Conservation (phyloP, 306 rosid species). For the Nissolia schottii region DNA sequence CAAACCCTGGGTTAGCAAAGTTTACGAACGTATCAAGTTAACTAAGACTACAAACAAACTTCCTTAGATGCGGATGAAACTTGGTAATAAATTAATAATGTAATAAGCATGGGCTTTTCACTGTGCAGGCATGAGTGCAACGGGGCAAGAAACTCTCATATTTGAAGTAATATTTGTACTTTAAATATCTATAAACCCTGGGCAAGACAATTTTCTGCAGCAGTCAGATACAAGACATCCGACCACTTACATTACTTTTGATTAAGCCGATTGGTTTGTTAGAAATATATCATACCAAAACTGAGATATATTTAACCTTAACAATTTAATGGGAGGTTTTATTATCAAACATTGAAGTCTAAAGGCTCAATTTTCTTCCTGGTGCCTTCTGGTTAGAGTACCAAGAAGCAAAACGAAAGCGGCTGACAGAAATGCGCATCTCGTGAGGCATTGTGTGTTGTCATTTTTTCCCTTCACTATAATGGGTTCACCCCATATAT, state of each 20-base stretch:
- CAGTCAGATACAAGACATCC: neutral
- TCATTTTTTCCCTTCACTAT: too few relatives aligned
- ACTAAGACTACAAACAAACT: neutral
- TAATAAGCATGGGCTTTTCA: neutral
- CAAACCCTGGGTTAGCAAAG: constrained; percentile 4
- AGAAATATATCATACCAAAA: neutral
- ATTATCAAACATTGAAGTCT: neutral
- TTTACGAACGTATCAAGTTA: constrained; percentile 1
- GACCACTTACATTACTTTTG: neutral
- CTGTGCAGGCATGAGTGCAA: neutral
- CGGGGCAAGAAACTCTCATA: neutral
- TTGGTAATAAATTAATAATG: neutral
- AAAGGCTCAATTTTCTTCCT: neutral
- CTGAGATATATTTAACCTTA: neutral
- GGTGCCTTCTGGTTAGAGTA: neutral
- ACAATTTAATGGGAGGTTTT: neutral
- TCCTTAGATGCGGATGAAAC: neutral
- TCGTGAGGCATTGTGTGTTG: too few relatives aligned
- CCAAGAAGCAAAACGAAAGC: neutral
- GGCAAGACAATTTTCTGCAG: neutral
- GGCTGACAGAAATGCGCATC: neutral
- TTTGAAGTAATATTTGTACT: neutral
- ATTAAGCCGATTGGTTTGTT: neutral
- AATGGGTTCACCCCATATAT: neutral
- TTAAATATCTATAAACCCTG: constrained; percentile 3